Conservation (phyloP, 306 rosid genomes). For the Vicia sativa region DNA sequence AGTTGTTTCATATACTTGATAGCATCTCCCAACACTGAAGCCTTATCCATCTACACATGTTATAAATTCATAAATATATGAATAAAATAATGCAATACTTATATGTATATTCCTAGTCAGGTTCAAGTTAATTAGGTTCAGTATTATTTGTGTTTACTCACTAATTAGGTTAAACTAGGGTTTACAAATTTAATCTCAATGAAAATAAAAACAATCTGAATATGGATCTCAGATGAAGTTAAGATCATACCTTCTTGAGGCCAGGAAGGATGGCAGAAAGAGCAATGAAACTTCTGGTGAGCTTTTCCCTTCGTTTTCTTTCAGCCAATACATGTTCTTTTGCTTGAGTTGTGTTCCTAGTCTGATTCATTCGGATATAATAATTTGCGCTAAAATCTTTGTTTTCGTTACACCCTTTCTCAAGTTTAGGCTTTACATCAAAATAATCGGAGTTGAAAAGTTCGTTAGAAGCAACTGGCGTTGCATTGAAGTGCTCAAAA, state of each 20-base stretch:
- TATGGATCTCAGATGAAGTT: no score
- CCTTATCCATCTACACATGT: slow-evolving; percentile 76
- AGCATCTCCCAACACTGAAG: slow-evolving; percentile 85
- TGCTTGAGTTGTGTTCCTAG: slow-evolving; percentile 47
- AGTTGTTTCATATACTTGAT: slow-evolving; percentile 63
- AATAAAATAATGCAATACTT: not conserved
- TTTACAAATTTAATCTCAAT: no score
- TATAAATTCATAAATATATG: no score
- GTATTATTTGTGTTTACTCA: not conserved
- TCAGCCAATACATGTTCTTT: slow-evolving; percentile 84
- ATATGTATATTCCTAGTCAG: no score
- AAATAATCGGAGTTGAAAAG: slow-evolving; percentile 22
- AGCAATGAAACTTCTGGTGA: slow-evolving; percentile 77
- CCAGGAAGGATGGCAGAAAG: slow-evolving; percentile 84
- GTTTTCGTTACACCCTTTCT: slow-evolving; percentile 26
- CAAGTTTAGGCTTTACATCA: slow-evolving; percentile 46
- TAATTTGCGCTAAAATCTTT: slow-evolving; percentile 15
- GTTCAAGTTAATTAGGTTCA: not conserved
- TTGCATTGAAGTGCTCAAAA: slow-evolving; percentile 40
- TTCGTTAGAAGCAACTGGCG: slow-evolving; percentile 32
- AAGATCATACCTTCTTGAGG: slow-evolving; percentile 67
- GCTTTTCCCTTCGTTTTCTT: slow-evolving; percentile 84
- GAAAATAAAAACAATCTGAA: no score
- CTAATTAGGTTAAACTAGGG: not conserved
- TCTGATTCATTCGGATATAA: slow-evolving; percentile 34